A percentile compares a stretch with the other conserved stretches of the same genome.
Conservation (phyloP, 805 yeast genomes). For the Yarrowia phangngaensis region DNA sequence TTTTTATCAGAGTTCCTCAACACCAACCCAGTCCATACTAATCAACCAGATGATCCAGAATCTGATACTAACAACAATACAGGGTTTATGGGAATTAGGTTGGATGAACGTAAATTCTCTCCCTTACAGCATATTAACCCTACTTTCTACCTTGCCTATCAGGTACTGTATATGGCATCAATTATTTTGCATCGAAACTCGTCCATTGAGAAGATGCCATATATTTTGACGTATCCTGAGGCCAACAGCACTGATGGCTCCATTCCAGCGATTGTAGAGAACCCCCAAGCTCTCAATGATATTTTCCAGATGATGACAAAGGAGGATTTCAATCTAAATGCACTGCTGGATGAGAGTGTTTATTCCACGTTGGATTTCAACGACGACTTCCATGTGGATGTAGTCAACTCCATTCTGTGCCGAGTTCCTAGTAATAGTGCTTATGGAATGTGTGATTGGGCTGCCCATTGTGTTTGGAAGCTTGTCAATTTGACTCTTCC, state of each 20-base stretch:
- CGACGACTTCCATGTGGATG: constrained; percentile 24
- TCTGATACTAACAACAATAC: constrained; percentile 6
- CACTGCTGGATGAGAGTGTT: constrained; percentile 14
- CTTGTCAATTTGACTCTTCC: constrained; percentile 24
- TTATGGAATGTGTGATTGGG: constrained; percentile 23
- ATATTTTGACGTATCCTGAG: constrained; percentile 14
- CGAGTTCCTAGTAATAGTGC: constrained; percentile 20
- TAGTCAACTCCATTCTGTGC: constrained; percentile 21
- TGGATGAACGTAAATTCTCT: constrained; percentile 23
- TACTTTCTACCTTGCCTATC: constrained; percentile 17
- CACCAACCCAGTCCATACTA: constrained; percentile 9
- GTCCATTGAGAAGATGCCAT: constrained; percentile 18
- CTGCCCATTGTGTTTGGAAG: constrained; percentile 22
- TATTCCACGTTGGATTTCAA: constrained; percentile 22
- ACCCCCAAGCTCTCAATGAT: constrained; percentile 20
- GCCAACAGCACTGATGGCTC: not conserved
- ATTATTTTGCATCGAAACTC: constrained; percentile 12
- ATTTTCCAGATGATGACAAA: constrained; percentile 16
- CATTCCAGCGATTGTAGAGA: constrained; percentile 20
- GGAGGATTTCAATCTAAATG: constrained; percentile 4
- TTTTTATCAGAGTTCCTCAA: constrained; percentile 21
- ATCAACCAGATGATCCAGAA: constrained; percentile 7
- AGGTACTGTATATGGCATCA: constrained; percentile 24
- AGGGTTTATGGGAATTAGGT: constrained; percentile 3
- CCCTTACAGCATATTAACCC: constrained; percentile 26